Conservation (phyloP, 495 filamentous ascomycete species). For the Hypoxylon rickii region DNA sequence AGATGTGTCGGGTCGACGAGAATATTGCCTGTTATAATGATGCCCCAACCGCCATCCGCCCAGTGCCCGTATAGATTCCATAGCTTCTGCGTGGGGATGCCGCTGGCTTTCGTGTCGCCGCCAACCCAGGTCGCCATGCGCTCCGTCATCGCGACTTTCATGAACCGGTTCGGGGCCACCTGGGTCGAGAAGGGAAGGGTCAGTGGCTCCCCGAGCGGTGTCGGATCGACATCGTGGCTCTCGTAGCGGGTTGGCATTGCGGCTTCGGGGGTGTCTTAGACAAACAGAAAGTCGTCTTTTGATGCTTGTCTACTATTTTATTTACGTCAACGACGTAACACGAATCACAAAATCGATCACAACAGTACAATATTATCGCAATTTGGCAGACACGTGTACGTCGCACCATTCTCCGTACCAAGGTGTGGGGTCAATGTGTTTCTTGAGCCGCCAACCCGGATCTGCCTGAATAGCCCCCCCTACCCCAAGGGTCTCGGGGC, state of each 20-base stretch:
- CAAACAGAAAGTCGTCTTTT: not conserved
- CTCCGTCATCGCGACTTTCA: constrained; percentile 71
- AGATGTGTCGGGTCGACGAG: constrained; percentile 65
- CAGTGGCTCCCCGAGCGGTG: constrained; percentile 59
- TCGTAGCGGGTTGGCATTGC: constrained; percentile 25
- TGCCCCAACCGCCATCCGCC: constrained; percentile 62
- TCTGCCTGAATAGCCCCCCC: constrained; percentile 24
- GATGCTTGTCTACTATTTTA: too few relatives aligned
- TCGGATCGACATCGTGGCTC: constrained; percentile 39
- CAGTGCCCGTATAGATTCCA: constrained; percentile 65
- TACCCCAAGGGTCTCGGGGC: too few relatives aligned
- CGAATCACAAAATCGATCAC: too few relatives aligned
- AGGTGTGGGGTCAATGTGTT: constrained; percentile 6
- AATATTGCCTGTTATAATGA: constrained; percentile 66
- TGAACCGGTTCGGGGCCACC: constrained; percentile 61
- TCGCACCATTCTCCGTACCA: too few relatives aligned
- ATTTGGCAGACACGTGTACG: not conserved
- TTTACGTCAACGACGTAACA: too few relatives aligned
- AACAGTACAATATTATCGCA: too few relatives aligned
- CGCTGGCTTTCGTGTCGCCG: constrained; percentile 52
- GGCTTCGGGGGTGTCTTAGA: not conserved
- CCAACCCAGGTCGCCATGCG: constrained; percentile 61
- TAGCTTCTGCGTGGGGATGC: constrained; percentile 62
- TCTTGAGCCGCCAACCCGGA: constrained; percentile 16
- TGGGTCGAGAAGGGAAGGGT: constrained; percentile 61